Base-by-base conservation (phyloP, 2,329 filamentous ascomycete genomes). In the Emmonsia crescens region DNA sequence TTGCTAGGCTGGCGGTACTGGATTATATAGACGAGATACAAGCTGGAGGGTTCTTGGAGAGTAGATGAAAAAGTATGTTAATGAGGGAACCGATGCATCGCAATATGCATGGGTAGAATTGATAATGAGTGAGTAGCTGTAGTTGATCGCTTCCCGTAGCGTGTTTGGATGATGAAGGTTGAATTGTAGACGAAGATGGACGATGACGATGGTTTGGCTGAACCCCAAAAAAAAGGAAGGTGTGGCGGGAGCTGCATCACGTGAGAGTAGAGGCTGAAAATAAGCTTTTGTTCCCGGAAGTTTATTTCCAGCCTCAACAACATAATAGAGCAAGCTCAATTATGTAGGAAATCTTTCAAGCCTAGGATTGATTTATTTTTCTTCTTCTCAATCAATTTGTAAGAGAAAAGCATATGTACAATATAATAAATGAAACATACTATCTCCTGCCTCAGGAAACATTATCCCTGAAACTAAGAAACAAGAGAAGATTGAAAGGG, bases 201-300 rank as follows among this genome's bases (percentile, higher is more conserved):
- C 14, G 51, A 36, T n/a, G 27, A 21, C 14, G 48, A 51, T 29
- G 48, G 12, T 51, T 8, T 27, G 14, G 8, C n/a, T n/a, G n/a
- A n/a, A n/a, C n/a, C n/a, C n/a, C n/a, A n/a, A n/a, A n/a, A n/a
- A n/a, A n/a, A 27, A 27, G 44, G 5, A 55, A 12, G 12, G 1
- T 8, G 54, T 42, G 36, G 54, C 36, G 54, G 14, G 16, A 42
- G 1, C 5, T 38, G 2, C 5, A 6, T 44, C 55, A 57, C 55
- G 55, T 57, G 55, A 19, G 1, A 29, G 4, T n/a, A 6, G 55
- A 57, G 55, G 55, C 55, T 57, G 36, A 57, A 36, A 57, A 44
- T 57, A 57, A 57, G 55, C 55, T 57, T 57, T 42, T 38, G 36
- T 8, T 42, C 21, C 38, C 36, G 55, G 38, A 57, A 57, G 55